phyloP scores from a whole-genome alignment of 352 stramenopile species.

The Phytopythium litorale region DNA sequence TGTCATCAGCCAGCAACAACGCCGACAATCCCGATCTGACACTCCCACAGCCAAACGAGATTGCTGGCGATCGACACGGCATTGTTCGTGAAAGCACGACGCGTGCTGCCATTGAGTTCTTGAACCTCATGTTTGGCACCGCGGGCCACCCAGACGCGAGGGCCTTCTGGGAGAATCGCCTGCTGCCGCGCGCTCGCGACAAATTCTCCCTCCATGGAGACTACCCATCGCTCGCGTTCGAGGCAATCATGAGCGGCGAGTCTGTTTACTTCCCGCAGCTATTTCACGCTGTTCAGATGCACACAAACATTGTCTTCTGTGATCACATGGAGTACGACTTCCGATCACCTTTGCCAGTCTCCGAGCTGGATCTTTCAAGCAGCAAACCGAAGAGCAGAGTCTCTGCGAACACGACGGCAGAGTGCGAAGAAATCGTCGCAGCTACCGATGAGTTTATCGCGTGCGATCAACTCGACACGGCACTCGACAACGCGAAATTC shows the following conservation, averaged over 20 bases:
- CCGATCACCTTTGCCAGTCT: constrained; percentile 18
- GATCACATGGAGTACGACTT: constrained; percentile 38
- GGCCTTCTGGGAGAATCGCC: constrained; percentile 43
- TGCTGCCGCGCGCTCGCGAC: constrained; percentile 35
- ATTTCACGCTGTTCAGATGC: constrained; percentile 39
- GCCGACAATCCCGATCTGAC: neutral
- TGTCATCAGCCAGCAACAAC: neutral
- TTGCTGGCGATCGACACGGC: neutral
- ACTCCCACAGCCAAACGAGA: too few species aligned
- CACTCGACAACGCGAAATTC: constrained; percentile 34
- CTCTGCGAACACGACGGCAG: constrained; percentile 17
- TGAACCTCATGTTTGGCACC: constrained; percentile 49
- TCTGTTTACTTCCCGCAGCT: constrained; percentile 51
- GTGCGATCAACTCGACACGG: constrained; percentile 14
- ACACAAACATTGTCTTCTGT: constrained; percentile 21
- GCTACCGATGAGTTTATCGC: constrained; percentile 19
- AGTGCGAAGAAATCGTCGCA: constrained; percentile 24
- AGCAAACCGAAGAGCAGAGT: constrained; percentile 17
- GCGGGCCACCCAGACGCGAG: constrained; percentile 21
- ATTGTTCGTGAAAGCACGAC: constrained; percentile 17
- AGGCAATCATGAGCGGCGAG: constrained; percentile 32
- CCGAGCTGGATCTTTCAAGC: constrained; percentile 15
- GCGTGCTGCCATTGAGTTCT: constrained; percentile 34
- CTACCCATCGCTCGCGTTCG: constrained; percentile 10
- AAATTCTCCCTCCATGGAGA: constrained; percentile 34